These are phyloP conservation scores for Coemansia sp. DNA, from an alignment of 192 early-diverging fungal genomes.

Conservation along the genomic window DNA sequence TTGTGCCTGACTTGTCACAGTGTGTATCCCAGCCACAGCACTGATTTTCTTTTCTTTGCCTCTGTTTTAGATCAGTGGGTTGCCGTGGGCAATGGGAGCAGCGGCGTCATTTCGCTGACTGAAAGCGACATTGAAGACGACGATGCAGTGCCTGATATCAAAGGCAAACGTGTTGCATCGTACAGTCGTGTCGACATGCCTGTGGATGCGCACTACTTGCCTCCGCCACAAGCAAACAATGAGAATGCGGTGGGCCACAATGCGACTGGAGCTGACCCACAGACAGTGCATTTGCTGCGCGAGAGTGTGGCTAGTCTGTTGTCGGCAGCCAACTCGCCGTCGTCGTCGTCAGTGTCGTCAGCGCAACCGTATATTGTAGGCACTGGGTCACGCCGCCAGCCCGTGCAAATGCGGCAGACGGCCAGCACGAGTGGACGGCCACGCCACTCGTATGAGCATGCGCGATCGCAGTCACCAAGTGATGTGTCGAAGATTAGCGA, in stretches of 20 bases:
- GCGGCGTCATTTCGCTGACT: conserved; percentile 53
- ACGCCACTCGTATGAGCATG: neutral
- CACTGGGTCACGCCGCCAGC: conserved; percentile 10
- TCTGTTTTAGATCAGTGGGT: conserved; percentile 53
- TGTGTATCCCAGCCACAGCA: no score
- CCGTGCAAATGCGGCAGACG: neutral
- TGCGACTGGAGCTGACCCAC: conserved; percentile 14
- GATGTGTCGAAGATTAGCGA: conserved; percentile 50
- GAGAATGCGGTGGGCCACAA: neutral
- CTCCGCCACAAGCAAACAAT: neutral
- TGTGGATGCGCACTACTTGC: neutral
- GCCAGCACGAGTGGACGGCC: conserved; percentile 1
- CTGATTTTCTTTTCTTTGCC: neutral
- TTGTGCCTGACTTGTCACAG: neutral
- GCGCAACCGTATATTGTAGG: conserved; percentile 20
- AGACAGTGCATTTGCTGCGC: conserved; percentile 45
- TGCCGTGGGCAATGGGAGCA: conserved; percentile 42
- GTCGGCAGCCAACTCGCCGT: conserved; percentile 25
- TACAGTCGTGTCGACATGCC: conserved; percentile 1
- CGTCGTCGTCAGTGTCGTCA: conserved; percentile 30
- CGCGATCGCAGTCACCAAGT: conserved; percentile 36
- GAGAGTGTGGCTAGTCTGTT: conserved; percentile 49
- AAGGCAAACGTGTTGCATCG: neutral
- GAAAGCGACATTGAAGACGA: conserved; percentile 50
- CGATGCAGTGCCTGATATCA: neutral